Percentiles rank a stretch among this genome's conserved stretches.
Conservation (phyloP, 2,329 filamentous ascomycete species). For the Fusarium sp. region DNA sequence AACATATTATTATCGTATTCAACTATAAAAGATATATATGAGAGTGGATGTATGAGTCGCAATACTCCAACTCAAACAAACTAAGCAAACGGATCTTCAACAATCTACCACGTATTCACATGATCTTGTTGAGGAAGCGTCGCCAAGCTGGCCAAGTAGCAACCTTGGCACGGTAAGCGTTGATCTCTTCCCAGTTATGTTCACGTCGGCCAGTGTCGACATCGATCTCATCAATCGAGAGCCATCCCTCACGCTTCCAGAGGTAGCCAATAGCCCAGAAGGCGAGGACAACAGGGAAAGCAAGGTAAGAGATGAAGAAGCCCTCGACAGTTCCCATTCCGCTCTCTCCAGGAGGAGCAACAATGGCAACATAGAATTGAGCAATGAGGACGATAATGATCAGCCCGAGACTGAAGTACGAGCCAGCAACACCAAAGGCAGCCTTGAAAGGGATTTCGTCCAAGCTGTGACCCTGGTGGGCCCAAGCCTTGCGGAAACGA, state of each 20-base stretch:
- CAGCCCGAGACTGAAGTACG: slow-evolving; percentile 70
- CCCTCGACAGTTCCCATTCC: slow-evolving; percentile 58
- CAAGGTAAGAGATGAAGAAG: slow-evolving; percentile 69
- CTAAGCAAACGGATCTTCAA: background rate
- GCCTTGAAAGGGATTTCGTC: slow-evolving; percentile 76
- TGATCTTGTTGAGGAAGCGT: slow-evolving; percentile 54
- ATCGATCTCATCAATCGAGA: slow-evolving; percentile 71
- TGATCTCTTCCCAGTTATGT: slow-evolving; percentile 74
- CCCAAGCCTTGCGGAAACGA: slow-evolving; percentile 74
- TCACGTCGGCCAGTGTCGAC: slow-evolving; percentile 74
- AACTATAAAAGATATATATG: slow-evolving; percentile 37
- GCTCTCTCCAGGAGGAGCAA: slow-evolving; percentile 49
- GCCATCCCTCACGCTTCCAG: slow-evolving; percentile 75
- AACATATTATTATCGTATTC: slow-evolving; percentile 41
- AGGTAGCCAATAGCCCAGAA: slow-evolving; percentile 71
- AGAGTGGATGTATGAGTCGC: slow-evolving; percentile 11
- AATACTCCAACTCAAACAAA: background rate
- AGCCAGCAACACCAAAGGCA: slow-evolving; percentile 71
- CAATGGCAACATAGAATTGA: slow-evolving; percentile 66
- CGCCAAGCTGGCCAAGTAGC: slow-evolving; percentile 66
- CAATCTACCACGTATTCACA: slow-evolving; percentile 47
- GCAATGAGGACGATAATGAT: slow-evolving; percentile 67
- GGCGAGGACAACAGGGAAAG: slow-evolving; percentile 64
- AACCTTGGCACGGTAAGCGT: slow-evolving; percentile 63
- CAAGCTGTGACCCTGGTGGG: slow-evolving; percentile 67